Evolutionary conservation across 257 asterid genomes (phyloP).

Genomic region (Jasminum sambac): DNA sequence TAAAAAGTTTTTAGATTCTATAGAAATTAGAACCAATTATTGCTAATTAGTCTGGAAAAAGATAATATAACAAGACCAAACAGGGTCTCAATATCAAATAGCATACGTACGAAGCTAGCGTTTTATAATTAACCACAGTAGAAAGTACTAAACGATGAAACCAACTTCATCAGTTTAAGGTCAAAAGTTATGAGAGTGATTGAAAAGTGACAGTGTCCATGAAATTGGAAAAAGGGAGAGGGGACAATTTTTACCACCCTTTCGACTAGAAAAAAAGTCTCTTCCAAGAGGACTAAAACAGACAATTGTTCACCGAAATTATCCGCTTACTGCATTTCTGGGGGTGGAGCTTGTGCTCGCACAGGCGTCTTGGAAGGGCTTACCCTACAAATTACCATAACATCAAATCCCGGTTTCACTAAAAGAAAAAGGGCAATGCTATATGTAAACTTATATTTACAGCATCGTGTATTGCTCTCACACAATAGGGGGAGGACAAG

Average conservation of each 20-base stretch:
- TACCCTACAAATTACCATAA: slow-evolving; percentile 46
- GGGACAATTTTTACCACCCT: slow-evolving; percentile 15
- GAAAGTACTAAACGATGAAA: background rate
- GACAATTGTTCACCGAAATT: slow-evolving; percentile 3
- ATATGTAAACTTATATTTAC: too few relatives aligned
- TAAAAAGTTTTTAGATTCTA: too few relatives aligned
- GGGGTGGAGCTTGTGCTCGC: slow-evolving; percentile 47
- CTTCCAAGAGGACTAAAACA: slow-evolving; percentile 31
- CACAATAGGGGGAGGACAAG: too few relatives aligned
- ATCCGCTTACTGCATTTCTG: slow-evolving; percentile 27
- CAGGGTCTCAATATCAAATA: background rate
- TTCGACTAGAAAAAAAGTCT: slow-evolving; percentile 13
- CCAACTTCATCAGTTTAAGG: background rate
- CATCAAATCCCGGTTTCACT: background rate
- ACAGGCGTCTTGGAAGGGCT: slow-evolving; percentile 73
- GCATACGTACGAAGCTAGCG: background rate
- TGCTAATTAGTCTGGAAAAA: too few relatives aligned
- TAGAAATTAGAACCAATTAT: too few relatives aligned
- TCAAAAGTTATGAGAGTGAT: slow-evolving; percentile 13
- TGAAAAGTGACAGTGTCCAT: slow-evolving; percentile 26
- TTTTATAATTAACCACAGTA: background rate
- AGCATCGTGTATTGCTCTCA: too few relatives aligned
- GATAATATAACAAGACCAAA: too few relatives aligned
- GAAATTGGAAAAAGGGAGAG: slow-evolving; percentile 16
- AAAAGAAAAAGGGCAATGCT: too few relatives aligned